Conservation (phyloP, 768 basidiomycete genomes). For the Clitopilus hobsonii region DNA sequence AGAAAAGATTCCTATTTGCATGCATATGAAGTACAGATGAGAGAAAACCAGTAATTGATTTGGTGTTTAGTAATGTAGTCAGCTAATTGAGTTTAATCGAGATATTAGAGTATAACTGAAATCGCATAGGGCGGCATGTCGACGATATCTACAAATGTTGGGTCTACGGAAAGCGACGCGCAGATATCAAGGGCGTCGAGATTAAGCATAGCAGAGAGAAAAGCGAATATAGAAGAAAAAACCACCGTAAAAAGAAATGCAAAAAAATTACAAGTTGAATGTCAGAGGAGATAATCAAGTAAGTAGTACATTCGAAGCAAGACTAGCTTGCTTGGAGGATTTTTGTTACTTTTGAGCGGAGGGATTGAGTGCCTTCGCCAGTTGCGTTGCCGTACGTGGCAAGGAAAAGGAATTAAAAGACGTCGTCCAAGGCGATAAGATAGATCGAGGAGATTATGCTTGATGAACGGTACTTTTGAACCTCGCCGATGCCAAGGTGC, state of each 20-base stretch:
- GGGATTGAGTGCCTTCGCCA: not conserved
- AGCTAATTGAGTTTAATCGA: not conserved
- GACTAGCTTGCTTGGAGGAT: not conserved
- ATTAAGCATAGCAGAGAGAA: not conserved
- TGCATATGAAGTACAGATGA: not conserved
- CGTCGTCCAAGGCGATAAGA: not conserved
- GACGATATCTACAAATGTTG: not conserved
- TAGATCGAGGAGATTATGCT: not conserved
- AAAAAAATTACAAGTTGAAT: not conserved
- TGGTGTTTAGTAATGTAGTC: not conserved
- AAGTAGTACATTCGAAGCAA: not conserved
- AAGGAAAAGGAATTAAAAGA: not conserved
- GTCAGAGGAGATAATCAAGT: not conserved
- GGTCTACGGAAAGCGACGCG: not conserved
- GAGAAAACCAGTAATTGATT: not conserved
- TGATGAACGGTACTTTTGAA: not conserved
- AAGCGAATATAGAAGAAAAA: not conserved
- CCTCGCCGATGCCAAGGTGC: not conserved
- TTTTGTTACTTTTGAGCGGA: not conserved
- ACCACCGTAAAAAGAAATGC: not conserved
- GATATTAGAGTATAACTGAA: not conserved
- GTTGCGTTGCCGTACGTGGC: not conserved
- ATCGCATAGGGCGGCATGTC: not conserved
- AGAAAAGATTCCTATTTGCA: too few species aligned
- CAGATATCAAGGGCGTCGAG: not conserved